Conservation (phyloP, 306 rosid species). For the Mimosa bimucronata region DNA sequence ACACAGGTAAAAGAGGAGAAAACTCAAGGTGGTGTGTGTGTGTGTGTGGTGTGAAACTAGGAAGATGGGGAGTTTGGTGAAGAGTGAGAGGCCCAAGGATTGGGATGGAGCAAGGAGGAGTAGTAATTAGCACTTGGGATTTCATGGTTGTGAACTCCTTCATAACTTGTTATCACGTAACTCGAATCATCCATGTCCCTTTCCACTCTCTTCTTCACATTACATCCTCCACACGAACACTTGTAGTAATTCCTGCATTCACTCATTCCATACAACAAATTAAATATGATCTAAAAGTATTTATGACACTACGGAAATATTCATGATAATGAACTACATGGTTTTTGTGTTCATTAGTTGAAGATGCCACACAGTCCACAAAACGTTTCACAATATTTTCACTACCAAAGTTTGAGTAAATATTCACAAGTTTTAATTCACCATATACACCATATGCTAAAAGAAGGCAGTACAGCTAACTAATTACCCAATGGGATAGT, state of each 20-base stretch:
- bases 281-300: neutral
- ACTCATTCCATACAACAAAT: neutral
- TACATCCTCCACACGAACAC: conserved; percentile 75
- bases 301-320: too few species aligned
- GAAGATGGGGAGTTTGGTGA: conserved; percentile 8
- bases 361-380: neutral
- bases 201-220: conserved; percentile 84
- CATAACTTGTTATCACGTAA: conserved; percentile 83
- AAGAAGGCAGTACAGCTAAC: neutral
- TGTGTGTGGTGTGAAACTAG: neutral
- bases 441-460: neutral
- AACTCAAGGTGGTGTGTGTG: neutral
- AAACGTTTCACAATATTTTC: neutral
- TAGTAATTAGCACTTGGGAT: conserved; percentile 49
- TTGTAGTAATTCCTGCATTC: conserved; percentile 76
- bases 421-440: neutral
- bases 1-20: neutral
- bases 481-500: neutral
- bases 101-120: conserved; percentile 33
- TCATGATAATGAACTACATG: neutral
- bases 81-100: conserved; percentile 21
- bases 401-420: neutral
- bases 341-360: neutral
- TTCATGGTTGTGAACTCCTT: conserved; percentile 82
- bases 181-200: conserved; percentile 74